Conservation (phyloP, 257 asterid genomes). For the Forsythia suspensa region DNA sequence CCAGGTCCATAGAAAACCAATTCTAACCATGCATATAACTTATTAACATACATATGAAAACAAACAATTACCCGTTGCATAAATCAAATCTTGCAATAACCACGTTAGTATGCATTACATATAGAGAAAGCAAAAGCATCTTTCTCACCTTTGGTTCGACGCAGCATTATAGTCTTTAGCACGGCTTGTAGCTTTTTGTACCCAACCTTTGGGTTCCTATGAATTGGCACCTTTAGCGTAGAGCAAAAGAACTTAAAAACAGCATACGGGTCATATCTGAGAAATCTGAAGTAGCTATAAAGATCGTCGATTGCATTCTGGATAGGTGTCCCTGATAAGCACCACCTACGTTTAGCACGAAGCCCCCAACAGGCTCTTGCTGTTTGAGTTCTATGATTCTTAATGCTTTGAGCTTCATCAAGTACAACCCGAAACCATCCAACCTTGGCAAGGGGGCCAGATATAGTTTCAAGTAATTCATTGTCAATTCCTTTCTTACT, state of each 20-base stretch:
- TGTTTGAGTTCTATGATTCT: conserved; percentile 88
- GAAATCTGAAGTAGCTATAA: conserved; percentile 96
- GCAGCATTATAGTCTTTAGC: conserved; percentile 90
- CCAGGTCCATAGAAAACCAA: not conserved
- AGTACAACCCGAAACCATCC: conserved; percentile 98
- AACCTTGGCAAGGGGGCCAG: conserved; percentile 94
- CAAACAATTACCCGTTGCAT: conserved; percentile 2
- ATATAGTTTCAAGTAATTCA: conserved; percentile 52
- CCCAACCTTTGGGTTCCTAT: conserved; percentile 70
- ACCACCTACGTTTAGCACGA: conserved; percentile 99
- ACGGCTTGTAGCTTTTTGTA: conserved; percentile 91
- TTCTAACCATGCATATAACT: conserved; percentile 3
- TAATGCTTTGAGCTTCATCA: conserved; percentile 99
- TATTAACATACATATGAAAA: conserved; percentile 5
- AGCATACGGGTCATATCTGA: conserved; percentile 87
- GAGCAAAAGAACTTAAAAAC: conserved; percentile 69
- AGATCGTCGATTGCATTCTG: conserved; percentile 94
- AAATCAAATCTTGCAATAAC: conserved; percentile 6
- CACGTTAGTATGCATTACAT: conserved; percentile 1
- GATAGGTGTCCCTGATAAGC: conserved; percentile 98
- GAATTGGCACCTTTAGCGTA: conserved; percentile 78
- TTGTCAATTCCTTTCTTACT: conserved; percentile 54
- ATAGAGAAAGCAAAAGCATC: conserved; percentile 6
- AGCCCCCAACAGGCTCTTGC: conserved; percentile 99
- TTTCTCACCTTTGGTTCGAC: conserved; percentile 82